These are phyloP conservation scores for Anthracocystis walkeri DNA, from an alignment of 1,284 basidiomycete genomes.

Conservation along the genomic window DNA sequence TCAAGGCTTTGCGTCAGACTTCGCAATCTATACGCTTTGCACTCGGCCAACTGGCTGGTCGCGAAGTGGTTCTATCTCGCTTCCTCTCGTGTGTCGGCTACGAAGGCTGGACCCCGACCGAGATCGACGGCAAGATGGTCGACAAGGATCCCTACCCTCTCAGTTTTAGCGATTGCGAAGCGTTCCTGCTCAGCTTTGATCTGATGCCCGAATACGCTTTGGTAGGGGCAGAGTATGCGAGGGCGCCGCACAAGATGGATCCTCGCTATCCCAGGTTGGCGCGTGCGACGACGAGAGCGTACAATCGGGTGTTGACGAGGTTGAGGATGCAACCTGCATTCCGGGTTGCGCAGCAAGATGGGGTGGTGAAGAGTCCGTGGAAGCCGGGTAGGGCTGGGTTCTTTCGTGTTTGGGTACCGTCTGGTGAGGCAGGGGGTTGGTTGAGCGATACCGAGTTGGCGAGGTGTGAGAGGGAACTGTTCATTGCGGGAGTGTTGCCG, in stretches of 20 bases:
- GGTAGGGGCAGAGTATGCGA: conserved; percentile 56
- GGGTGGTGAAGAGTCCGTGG: conserved; percentile 48
- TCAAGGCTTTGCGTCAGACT: conserved; percentile 63
- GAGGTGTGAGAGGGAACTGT: conserved; percentile 65
- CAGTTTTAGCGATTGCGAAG: conserved; percentile 62
- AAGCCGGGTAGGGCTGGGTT: conserved; percentile 68
- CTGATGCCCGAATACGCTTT: conserved; percentile 56
- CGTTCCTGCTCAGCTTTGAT: conserved; percentile 61
- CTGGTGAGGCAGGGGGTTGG: conserved; percentile 52
- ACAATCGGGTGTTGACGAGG: conserved; percentile 69
- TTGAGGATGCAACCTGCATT: conserved; percentile 65
- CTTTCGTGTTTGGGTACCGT: conserved; percentile 70
- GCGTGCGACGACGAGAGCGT: conserved; percentile 68
- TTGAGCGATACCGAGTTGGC: conserved; percentile 61
- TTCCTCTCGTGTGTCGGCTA: conserved; percentile 65
- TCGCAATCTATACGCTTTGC: conserved; percentile 53
- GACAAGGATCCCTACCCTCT: conserved; percentile 60
- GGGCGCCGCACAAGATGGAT: conserved; percentile 61
- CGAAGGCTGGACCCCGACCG: conserved; percentile 41
- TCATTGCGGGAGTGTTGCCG: conserved; percentile 67
- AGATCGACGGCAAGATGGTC: conserved; percentile 14
- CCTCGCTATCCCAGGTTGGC: conserved; percentile 63
- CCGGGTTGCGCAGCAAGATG: conserved; percentile 8
- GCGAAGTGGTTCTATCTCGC: conserved; percentile 57
- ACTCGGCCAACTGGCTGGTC: conserved; percentile 44